These are phyloP conservation scores for Torulaspora quercuum DNA, from an alignment of 805 yeast species.

Conservation along the genomic window DNA sequence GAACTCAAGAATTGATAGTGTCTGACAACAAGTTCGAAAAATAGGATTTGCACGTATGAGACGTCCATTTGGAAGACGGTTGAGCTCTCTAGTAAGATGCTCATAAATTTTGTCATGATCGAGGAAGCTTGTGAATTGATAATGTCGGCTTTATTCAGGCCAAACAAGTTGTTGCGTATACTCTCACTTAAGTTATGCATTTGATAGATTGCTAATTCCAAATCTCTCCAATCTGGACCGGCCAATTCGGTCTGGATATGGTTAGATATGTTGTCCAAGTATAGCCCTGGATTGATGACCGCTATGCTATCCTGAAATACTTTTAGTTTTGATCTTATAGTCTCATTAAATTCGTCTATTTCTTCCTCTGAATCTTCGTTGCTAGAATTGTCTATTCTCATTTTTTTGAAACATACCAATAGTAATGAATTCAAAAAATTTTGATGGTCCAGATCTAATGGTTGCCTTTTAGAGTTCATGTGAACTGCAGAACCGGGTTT, in stretches of 20 bases:
- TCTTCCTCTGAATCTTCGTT: slow-evolving; percentile 72
- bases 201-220: slow-evolving; percentile 85
- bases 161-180: slow-evolving; percentile 71
- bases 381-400: slow-evolving; percentile 74
- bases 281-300: slow-evolving; percentile 55
- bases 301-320: slow-evolving; percentile 82
- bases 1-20: slow-evolving; percentile 55
- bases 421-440: slow-evolving; percentile 62
- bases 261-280: slow-evolving; percentile 54
- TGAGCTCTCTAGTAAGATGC: slow-evolving; percentile 28
- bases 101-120: slow-evolving; percentile 38
- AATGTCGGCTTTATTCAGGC: slow-evolving; percentile 62
- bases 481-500: slow-evolving; percentile 41
- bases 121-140: slow-evolving; percentile 61
- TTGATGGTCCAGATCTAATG: slow-evolving; percentile 38
- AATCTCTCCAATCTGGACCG: slow-evolving; percentile 63
- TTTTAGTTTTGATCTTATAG: slow-evolving; percentile 63
- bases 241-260: slow-evolving; percentile 47
- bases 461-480: slow-evolving; percentile 35
- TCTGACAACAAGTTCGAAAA: slow-evolving; percentile 81
- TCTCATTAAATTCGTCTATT: slow-evolving; percentile 73
- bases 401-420: slow-evolving; percentile 67
- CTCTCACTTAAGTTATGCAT: slow-evolving; percentile 76
- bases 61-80: slow-evolving; percentile 54
- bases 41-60: slow-evolving; percentile 75